Base-by-base conservation (phyloP, 805 yeast species). In the Brettanomyces anomalus region DNA sequence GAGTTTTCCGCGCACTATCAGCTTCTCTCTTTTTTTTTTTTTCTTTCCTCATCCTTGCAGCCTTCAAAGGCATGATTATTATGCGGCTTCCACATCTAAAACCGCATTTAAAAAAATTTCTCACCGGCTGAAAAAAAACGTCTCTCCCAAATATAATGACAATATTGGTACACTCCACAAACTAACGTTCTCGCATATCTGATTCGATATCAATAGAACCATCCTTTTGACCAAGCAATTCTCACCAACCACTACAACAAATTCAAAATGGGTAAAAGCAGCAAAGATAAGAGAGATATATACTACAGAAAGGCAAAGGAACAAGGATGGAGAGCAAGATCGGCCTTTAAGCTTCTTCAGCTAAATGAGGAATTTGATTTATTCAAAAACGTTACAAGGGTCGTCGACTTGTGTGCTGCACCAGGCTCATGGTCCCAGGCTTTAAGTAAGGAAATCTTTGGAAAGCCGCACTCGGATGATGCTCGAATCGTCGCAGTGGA, bases 341-440 rank as follows among this genome's bases (percentile, higher is more conserved):
- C 97, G 0, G 98, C 98, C 0, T 93, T 87, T 70, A 93, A 93
- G 59, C 72, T 93, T 10, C 70, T 93, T 3, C 98, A 93, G 59
- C 66, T 93, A 39, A 83, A 93, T 55, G 96, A 90, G 44, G 89
- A 93, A 60, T 93, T 90, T 60, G 81, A 84, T 48, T 74, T 88
- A 32, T 77, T 93, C 44, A 72, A 78, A 40, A 82, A 77, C 34
- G 79, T 88, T 31, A 71, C 70, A 36, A 68, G 96, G 52, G 97
- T 93, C 4, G 98, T 93, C 4, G 98, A 93, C 64, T 70, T 93
- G 26, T 93, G 98, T 71, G 98, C 98, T 32, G 98, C 97, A 4
- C 97, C 97, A 0, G 96, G 97, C 1, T 88, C 97, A 3, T 93
- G 98, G 98, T 85, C 95, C 1, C 98, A 93, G 60, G 98, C 93